phyloP scores from a whole-genome alignment of 2,329 filamentous ascomycete genomes.

The Penicillium thymicola region DNA sequence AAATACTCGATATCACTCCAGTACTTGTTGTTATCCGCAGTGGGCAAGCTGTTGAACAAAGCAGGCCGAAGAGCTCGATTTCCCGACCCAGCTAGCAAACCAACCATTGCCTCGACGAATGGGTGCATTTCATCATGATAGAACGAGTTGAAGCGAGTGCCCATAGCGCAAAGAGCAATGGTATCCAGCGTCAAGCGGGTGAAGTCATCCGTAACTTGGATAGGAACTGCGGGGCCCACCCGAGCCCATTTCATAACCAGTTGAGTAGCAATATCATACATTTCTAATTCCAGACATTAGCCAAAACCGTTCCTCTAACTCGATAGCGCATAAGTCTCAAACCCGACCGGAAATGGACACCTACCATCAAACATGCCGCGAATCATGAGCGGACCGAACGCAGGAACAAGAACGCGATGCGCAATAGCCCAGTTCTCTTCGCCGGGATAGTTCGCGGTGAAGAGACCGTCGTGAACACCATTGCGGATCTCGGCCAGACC shows the following conservation, averaged over 20 bases:
- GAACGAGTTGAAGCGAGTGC: constrained; percentile 71
- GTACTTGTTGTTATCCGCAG: constrained; percentile 31
- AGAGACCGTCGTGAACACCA: constrained; percentile 63
- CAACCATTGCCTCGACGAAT: constrained; percentile 65
- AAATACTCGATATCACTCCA: constrained; percentile 43
- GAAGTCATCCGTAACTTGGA: constrained; percentile 64
- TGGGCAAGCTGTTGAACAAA: constrained; percentile 47
- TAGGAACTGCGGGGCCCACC: constrained; percentile 53
- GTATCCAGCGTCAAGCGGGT: constrained; percentile 72
- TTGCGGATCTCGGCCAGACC: constrained; percentile 57
- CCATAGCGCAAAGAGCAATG: constrained; percentile 68
- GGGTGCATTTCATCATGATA: constrained; percentile 67
- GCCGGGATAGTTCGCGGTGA: constrained; percentile 52
- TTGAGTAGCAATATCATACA: constrained; percentile 42
- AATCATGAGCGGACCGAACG: constrained; percentile 47
- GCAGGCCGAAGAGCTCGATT: constrained; percentile 49
- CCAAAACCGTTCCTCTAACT: not conserved
- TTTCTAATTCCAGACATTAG: constrained; percentile 23
- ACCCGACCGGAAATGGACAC: not conserved
- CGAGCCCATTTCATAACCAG: constrained; percentile 44
- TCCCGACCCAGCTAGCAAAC: constrained; percentile 58
- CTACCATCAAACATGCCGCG: constrained; percentile 42
- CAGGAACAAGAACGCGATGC: constrained; percentile 47
- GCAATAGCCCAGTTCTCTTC: constrained; percentile 64
- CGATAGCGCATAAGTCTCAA: not conserved